Evolutionary conservation across 2,329 filamentous ascomycete genomes (phyloP), one percentile per base, ranked within the genome.

Genomic region (Aspergillus clavatus): DNA sequence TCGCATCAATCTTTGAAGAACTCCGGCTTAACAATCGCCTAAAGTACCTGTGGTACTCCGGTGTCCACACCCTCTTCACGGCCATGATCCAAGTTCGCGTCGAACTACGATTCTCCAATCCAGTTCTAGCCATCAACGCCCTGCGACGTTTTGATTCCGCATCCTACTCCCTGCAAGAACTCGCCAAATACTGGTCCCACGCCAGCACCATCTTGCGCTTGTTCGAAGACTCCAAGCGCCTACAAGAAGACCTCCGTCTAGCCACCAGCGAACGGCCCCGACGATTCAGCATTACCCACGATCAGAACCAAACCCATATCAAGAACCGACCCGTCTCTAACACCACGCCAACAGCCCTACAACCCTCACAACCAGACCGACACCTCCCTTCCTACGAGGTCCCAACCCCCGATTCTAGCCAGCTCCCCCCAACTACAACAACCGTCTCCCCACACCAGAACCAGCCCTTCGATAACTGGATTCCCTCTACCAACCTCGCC

Each of bases 51-150:
- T 72, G 70, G 70, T 67, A 69, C 43, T 70, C 69, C 14, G 66
- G 66, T 3, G 69, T 72, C 8, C 69, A 71, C 41, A 69, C 68
- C 1, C 52, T 72, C 5, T 72, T 72, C 52, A 72, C 70, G 5
- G 70, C 70, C 12, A 72, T 72, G 70, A 71, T 72, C 22, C 70
- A 72, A 58, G 69, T 72, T 6, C 66, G 70, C 14, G 69, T 72
- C 6, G 70, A 72, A 46, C 61, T 72, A 16, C 68, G 69, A 18
- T 72, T 72, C 45, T 72, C 70, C 2, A 72, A 72, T 37, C 70
- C 70, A 3, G 66, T 72, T 3, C 54, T 72, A 7, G 70, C 70
- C 3, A 72, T 72, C 51, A 72, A 71, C 42, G 70, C 69, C 12
- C 61, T 72, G 38, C 66, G 70, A 27, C 66, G 69, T 14, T 72